Base-by-base conservation (phyloP, 768 basidiomycete genomes). In the Trametes coccinea region DNA sequence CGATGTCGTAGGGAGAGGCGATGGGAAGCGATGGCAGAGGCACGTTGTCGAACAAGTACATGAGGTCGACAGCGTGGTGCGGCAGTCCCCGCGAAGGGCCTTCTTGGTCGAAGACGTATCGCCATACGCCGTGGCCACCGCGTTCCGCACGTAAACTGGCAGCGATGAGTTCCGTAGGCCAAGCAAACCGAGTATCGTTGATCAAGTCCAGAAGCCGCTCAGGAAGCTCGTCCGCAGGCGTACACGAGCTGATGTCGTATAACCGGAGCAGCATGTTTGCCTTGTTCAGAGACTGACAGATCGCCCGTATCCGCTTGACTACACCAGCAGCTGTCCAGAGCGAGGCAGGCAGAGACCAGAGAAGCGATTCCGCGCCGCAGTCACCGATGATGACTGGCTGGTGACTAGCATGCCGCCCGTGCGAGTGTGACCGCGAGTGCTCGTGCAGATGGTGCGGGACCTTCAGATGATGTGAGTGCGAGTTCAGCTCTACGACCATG, bases 91-190 rank as follows among this genome's bases (percentile, higher is more conserved):
- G 79, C 27, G 80, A 76, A 8, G 89, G 87, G 1, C 87, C 83
- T 67, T 90, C 90, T 74, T 92, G 90, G 73, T 92, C 90, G 69
- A 92, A 92, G 16, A 90, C 84, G 66, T 89, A 92, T 59, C 90
- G 80, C 85, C 86, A 92, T 5, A 90, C 88, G n/a, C 82, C 81
- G 43, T 76, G 77, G 0, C 84, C 87, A 13, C 80, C 79, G 2
- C 82, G 77, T 50, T 79, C 82, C 16, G 72, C 76, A 56, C 79
- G 79, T 2, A 83, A 80, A 55, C 78, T 79, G 53, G 80, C 75
- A 3, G 80, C 82, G 39, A 87, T 75, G 62, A 85, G 83, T 29
- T 92, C 86, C 0, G 86, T 88, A 9, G 89, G 89, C 89, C 89
- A 92, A 13, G 88, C 87, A 37, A 92, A 79, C 29, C 87, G 83